A percentile compares a stretch with the other conserved stretches of the same genome.
phyloP scores from a whole-genome alignment of 768 basidiomycete genomes.

The Mycena crocata region DNA sequence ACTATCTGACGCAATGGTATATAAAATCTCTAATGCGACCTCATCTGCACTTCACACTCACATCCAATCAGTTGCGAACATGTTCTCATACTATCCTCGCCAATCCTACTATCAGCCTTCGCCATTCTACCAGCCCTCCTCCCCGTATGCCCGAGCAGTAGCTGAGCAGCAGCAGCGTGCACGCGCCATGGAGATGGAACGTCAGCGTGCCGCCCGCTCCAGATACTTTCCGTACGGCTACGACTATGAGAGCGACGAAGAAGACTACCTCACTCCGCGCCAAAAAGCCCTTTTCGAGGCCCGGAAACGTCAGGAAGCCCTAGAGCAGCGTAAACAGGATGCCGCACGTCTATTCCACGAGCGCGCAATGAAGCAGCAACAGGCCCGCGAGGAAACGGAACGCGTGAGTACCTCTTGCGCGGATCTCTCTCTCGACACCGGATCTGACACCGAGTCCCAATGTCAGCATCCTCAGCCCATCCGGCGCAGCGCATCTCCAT shows the following conservation, averaged over 20 bases:
- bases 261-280: conserved; percentile 39
- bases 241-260: conserved; percentile 45
- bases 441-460: conserved; percentile 1
- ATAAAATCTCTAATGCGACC: conserved; percentile 14
- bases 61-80: conserved; percentile 24
- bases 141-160: conserved; percentile 32
- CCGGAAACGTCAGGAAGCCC: conserved; percentile 39
- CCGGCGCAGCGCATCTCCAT: conserved; percentile 28
- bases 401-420: conserved; percentile 16
- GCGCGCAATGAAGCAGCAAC: conserved; percentile 35
- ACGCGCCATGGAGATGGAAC: conserved; percentile 42
- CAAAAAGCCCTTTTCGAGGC: conserved; percentile 50
- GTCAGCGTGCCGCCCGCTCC: conserved; percentile 49
- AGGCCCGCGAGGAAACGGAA: conserved; percentile 18
- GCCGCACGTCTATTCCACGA: conserved; percentile 26
- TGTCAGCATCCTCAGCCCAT: conserved; percentile 18
- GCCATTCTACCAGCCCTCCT: conserved; percentile 45
- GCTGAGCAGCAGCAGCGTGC: conserved; percentile 38
- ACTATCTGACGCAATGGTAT: conserved; percentile 26
- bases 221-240: conserved; percentile 56
- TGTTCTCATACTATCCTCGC: conserved; percentile 29
- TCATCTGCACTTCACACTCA: neutral
- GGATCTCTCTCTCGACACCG: conserved; percentile 3
- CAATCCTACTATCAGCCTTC: conserved; percentile 36
- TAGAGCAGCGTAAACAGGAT: conserved; percentile 41